Evolutionary conservation across 73 alveolate genomes (phyloP), one percentile per base, ranked within the genome.

Genomic region (Paramecium octaurelia): DNA sequence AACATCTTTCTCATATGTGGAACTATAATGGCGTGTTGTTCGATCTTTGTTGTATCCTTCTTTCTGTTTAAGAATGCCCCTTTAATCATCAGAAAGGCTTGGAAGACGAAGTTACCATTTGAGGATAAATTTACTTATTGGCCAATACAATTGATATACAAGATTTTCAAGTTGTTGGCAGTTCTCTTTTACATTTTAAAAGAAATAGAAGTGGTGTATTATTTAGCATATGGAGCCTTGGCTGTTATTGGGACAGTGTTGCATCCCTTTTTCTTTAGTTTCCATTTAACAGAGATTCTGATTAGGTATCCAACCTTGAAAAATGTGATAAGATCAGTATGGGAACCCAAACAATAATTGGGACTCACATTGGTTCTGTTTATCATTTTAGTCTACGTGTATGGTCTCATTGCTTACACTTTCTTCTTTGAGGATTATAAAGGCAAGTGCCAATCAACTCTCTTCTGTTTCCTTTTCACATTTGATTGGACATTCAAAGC

Each of bases 221-320:
- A 95, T 48, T 60, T 95, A 2, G 97, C 97, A 11, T 96, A 95
- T 71, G 86, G 96, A 77, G 85, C 93, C 50, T 89, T 96, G 44
- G 92, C 98, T 21, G 92, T 95, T 35, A 58, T 95, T 10, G 98
- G 98, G 1, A 85, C 92, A 21, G 50, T 92, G 21, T 77, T 50
- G 40, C 97, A 96, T 73, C 97, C 97, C 20, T 94, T 96, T 70
- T 96, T 96, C 75, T 96, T 93, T 50, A 40, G 96, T 35, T 96
- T 95, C 92, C 98, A 95, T 42, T 58, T 96, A 77, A 87, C 96
- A 18, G 98, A 96, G 69, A 84, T 96, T 44, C 88, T 96, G 1
- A 92, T 95, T 4, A 88, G 98, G 27, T 95, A 96, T 57, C 96
- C 98, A 3, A 88, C 97, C 43, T 84, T 96, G n/a, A 95, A 93